Percentiles rank a stretch among this genome's conserved stretches.
These are phyloP conservation scores for Septoria petroselini DNA, from an alignment of 2,329 filamentous ascomycete genomes.

Conservation along the genomic window DNA sequence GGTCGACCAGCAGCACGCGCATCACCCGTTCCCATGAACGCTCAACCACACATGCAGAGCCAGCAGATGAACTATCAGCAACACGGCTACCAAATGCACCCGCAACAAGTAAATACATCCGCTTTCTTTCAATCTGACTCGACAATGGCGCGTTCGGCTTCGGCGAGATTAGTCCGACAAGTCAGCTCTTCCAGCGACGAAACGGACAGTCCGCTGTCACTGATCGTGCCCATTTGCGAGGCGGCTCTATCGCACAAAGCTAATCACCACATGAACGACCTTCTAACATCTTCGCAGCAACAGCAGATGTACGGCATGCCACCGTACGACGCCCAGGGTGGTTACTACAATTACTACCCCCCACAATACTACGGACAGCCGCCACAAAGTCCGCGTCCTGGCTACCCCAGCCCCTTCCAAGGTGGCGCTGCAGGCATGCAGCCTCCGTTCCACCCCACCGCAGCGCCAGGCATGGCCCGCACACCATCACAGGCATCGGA, in stretches of 20 bases:
- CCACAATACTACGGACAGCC: conserved; percentile 53
- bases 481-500: conserved; percentile 74
- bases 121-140: conserved; percentile 14
- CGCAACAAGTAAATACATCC: conserved; percentile 61
- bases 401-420: conserved; percentile 50
- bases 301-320: conserved; percentile 61
- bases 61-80: conserved; percentile 62
- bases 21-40: conserved; percentile 57
- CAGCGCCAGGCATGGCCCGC: conserved; percentile 64
- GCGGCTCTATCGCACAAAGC: conserved; percentile 2
- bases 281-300: conserved; percentile 40
- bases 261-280: conserved; percentile 10
- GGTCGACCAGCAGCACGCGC: conserved; percentile 51
- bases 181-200: conserved; percentile 20
- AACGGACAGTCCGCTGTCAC: conserved; percentile 20
- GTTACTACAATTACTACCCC: conserved; percentile 47
- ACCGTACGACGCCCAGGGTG: conserved; percentile 48
- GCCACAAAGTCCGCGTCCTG: conserved; percentile 46
- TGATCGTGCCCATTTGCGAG: conserved; percentile 7
- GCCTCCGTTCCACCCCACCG: conserved; percentile 57
- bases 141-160: conserved; percentile 20
- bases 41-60: conserved; percentile 64
- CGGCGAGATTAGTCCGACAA: conserved; percentile 20
- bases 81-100: conserved; percentile 56
- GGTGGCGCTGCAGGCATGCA: conserved; percentile 50